Evolutionary conservation across 2,329 filamentous ascomycete species (phyloP).

Genomic region (Diplodia scrobiculata): DNA sequence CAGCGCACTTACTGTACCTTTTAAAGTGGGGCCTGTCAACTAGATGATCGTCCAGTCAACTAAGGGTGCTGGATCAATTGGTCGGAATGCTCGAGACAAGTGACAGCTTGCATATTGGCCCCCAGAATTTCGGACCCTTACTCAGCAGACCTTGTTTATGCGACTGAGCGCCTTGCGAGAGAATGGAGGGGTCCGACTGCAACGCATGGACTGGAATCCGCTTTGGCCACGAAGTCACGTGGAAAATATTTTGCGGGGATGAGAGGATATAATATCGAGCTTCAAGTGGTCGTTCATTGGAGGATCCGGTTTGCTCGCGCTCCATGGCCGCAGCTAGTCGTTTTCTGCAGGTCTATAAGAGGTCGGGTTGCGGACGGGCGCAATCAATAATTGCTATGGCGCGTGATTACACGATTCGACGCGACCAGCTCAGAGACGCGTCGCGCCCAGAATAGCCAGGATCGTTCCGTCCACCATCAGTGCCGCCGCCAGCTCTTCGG

Average conservation of each 20-base stretch:
- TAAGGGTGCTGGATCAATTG: not conserved
- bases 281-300: not conserved
- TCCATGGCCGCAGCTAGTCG: not conserved
- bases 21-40: no score
- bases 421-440: conserved; percentile 20
- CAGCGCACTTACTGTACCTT: no score
- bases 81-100: not conserved
- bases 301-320: not conserved
- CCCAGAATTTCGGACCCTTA: not conserved
- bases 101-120: not conserved
- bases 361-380: not conserved
- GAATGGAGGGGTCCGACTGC: not conserved
- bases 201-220: not conserved
- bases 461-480: conserved; percentile 20
- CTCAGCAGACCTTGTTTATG: no score
- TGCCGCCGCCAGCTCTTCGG: conserved; percentile 25
- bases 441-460: conserved; percentile 20
- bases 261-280: not conserved
- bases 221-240: conserved; percentile 3
- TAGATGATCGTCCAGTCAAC: not conserved
- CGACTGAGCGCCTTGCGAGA: not conserved
- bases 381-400: conserved; percentile 15
- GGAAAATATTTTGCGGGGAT: not conserved
- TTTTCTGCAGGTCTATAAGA: not conserved
- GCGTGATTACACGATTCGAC: conserved; percentile 17